Conservation (phyloP, 2,329 filamentous ascomycete species). For the Fusarium sarcochroum region DNA sequence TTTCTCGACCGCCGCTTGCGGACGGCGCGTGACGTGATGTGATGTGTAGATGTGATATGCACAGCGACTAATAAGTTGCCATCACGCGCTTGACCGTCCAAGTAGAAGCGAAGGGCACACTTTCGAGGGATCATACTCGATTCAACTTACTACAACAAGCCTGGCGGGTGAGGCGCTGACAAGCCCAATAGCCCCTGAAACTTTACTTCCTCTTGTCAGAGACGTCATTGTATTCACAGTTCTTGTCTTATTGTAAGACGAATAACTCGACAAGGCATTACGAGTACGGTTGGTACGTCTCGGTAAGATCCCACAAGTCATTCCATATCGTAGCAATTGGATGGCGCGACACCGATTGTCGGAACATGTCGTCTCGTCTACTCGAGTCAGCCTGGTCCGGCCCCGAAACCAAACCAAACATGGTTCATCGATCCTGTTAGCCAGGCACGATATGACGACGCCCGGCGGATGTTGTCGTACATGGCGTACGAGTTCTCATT, state of each 20-base stretch:
- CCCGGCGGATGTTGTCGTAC: constrained; percentile 2
- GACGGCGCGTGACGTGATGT: constrained; percentile 35
- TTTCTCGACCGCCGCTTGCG: constrained; percentile 27
- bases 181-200: constrained; percentile 32
- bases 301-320: neutral
- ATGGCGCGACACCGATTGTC: constrained; percentile 22
- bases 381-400: constrained; percentile 33
- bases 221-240: constrained; percentile 33
- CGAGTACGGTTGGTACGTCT: neutral
- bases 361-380: constrained; percentile 14
- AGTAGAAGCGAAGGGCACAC: constrained; percentile 1
- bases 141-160: constrained; percentile 9
- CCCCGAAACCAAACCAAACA: neutral
- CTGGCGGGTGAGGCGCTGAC: constrained; percentile 2
- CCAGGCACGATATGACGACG: constrained; percentile 39
- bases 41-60: constrained; percentile 26
- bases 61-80: constrained; percentile 9
- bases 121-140: constrained; percentile 4
- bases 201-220: constrained; percentile 10
- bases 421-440: constrained; percentile 13
- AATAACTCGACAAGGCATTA: neutral
- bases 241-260: constrained; percentile 1
- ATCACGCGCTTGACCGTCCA: constrained; percentile 12
- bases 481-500: constrained; percentile 15
- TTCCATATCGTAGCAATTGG: neutral